Conservation (phyloP, 805 yeast genomes). For the Saturnispora mendoncae region DNA sequence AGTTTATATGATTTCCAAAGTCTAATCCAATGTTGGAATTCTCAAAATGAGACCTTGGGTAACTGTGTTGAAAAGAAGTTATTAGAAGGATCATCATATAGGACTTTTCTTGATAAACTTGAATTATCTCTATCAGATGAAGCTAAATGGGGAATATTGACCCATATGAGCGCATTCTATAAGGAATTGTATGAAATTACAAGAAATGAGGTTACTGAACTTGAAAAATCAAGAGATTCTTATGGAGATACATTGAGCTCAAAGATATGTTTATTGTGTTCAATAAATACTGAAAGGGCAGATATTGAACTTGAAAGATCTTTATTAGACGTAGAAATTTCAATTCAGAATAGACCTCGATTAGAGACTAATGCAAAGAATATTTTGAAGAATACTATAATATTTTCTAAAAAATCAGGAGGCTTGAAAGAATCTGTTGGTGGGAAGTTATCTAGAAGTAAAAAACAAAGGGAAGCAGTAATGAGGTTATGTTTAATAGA, state of each 20-base stretch:
- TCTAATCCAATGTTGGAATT: constrained; percentile 30
- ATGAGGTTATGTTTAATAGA: constrained; percentile 39
- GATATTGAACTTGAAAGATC: constrained; percentile 45
- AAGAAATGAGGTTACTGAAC: constrained; percentile 17
- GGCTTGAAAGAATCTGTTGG: constrained; percentile 41
- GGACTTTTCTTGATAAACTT: constrained; percentile 34
- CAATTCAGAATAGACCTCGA: constrained; percentile 25
- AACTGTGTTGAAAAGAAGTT: constrained; percentile 31
- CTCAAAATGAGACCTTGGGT: constrained; percentile 19
- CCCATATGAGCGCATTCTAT: constrained; percentile 30
- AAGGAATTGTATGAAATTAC: constrained; percentile 34
- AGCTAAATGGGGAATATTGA: constrained; percentile 33
- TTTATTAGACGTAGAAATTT: constrained; percentile 26
- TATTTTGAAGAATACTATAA: constrained; percentile 39
- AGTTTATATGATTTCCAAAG: constrained; percentile 21
- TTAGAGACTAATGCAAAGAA: constrained; percentile 34
- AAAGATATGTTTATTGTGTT: constrained; percentile 30
- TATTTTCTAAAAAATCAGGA: constrained; percentile 37
- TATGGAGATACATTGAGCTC: constrained; percentile 20
- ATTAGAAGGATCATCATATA: constrained; percentile 36
- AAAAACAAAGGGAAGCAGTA: constrained; percentile 37
- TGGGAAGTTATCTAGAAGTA: constrained; percentile 36
- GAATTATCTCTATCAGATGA: constrained; percentile 15
- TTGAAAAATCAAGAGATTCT: constrained; percentile 11
- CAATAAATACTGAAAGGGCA: constrained; percentile 40